Conservation (phyloP, 768 basidiomycete species). For the Serendipita sp. region DNA sequence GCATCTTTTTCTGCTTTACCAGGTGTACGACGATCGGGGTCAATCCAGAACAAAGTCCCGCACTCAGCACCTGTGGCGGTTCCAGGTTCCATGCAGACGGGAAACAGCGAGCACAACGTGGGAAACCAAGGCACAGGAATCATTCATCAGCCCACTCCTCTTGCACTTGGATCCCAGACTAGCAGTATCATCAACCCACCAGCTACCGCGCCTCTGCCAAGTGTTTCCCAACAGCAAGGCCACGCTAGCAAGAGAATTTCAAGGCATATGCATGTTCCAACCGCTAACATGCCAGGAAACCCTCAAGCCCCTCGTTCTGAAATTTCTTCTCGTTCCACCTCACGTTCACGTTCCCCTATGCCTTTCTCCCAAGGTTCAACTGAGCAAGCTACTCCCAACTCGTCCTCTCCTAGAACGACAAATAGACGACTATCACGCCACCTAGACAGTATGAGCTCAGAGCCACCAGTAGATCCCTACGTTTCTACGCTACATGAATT, state of each 20-base stretch:
- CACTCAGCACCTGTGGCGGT: constrained; percentile 30
- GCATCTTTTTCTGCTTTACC: constrained; percentile 43
- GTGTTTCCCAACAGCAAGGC: constrained; percentile 26
- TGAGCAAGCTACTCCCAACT: constrained; percentile 16
- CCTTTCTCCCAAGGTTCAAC: constrained; percentile 46
- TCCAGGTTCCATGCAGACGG: constrained; percentile 6
- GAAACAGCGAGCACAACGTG: constrained; percentile 24
- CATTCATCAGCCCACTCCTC: background rate
- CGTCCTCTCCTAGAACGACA: constrained; percentile 20
- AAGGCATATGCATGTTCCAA: constrained; percentile 25
- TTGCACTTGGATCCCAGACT: background rate
- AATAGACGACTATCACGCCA: constrained; percentile 60
- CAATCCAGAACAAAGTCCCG: constrained; percentile 36
- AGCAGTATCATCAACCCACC: constrained; percentile 14
- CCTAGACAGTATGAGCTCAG: constrained; percentile 23
- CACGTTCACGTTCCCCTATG: constrained; percentile 85
- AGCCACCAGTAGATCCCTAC: constrained; percentile 78
- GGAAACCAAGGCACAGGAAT: constrained; percentile 24
- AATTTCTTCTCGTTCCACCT: constrained; percentile 83
- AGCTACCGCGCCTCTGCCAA: constrained; percentile 19
- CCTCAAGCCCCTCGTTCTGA: constrained; percentile 41
- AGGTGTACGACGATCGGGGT: background rate
- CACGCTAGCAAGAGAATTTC: constrained; percentile 49
- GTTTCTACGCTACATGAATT: constrained; percentile 82
- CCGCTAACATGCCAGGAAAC: background rate